Evolutionary conservation across 208 protist species (phyloP), one percentile per base, ranked within the genome.

Genomic region (Wallacemonas sp.): DNA sequence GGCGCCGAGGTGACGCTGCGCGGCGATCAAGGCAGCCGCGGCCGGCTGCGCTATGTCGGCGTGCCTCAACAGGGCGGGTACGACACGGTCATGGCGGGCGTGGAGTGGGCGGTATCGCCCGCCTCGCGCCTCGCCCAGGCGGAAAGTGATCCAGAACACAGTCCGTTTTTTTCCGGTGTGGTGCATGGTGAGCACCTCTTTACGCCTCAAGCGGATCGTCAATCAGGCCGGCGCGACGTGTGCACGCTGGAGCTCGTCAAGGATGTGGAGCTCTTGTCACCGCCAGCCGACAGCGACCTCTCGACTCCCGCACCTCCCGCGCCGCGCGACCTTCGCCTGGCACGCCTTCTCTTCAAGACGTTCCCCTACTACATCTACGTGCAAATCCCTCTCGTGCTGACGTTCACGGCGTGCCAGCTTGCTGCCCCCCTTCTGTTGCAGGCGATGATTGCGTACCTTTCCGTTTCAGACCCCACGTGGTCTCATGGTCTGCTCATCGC

Each of bases 181-280:
- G 73, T 80, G 27, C 72, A 89, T 60, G 84, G 82, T 24, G 84
- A 93, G 68, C 65, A 81, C 46, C 75, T 93, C 29, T 93, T 93
- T 65, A 54, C 57, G 5, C 74, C 81, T 11, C 39, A 52, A 38
- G 4, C 6, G 8, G 21, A 33, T 32, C 6, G 6, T n/a, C 19
- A 14, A 4, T 33, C 52, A 17, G 52, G 6, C 12, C 72, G 70
- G 9, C 69, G 70, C 17, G 55, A 70, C 54, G 76, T 66, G 61
- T 83, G 82, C 55, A 91, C 82, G 33, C 75, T 80, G 44, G 85
- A 91, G 77, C 71, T 77, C 34, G 69, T 77, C 30, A 61, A 61
- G 44, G 60, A 65, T 29, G 39, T 90, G 38, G 34, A 70, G 55
- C 38, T 80, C 36, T 32, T 61, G 38, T 60, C 58, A 23, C 14